Percentiles rank a stretch among this genome's conserved stretches.
phyloP scores from a whole-genome alignment of 2,329 filamentous ascomycete genomes.

The Erysiphe pisi region DNA sequence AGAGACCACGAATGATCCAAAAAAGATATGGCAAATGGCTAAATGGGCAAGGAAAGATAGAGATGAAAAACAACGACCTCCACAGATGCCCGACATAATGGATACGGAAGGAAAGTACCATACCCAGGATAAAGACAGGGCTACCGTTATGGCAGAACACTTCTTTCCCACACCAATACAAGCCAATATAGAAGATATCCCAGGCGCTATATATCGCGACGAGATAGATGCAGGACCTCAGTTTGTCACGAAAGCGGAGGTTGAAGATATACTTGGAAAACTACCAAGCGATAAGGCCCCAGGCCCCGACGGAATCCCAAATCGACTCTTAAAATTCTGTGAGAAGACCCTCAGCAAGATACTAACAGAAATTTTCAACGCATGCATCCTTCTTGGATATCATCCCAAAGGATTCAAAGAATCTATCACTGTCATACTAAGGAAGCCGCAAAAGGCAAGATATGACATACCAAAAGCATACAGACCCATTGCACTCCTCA shows the following conservation, averaged over 20 bases:
- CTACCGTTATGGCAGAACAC: neutral
- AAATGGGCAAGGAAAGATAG: constrained; percentile 17
- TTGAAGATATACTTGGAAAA: neutral
- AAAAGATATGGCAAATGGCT: neutral
- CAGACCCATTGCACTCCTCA: neutral
- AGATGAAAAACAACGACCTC: neutral
- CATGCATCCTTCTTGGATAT: neutral
- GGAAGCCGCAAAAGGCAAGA: constrained; percentile 1
- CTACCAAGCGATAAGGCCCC: neutral
- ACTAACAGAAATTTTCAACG: neutral
- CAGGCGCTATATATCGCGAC: neutral
- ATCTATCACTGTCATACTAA: neutral
- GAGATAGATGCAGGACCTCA: neutral
- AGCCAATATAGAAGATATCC: neutral
- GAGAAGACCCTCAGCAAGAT: neutral
- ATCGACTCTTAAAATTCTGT: neutral
- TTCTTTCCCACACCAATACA: neutral
- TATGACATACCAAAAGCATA: constrained; percentile 15
- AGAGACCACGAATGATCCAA: neutral
- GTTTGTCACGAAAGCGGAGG: neutral
- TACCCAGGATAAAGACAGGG: neutral
- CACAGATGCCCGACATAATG: neutral
- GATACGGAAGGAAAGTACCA: neutral
- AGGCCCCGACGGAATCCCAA: constrained; percentile 12
- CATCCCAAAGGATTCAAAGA: constrained; percentile 15